Base-by-base conservation (phyloP, 345 rosid genomes). In the Ceriops tagal region DNA sequence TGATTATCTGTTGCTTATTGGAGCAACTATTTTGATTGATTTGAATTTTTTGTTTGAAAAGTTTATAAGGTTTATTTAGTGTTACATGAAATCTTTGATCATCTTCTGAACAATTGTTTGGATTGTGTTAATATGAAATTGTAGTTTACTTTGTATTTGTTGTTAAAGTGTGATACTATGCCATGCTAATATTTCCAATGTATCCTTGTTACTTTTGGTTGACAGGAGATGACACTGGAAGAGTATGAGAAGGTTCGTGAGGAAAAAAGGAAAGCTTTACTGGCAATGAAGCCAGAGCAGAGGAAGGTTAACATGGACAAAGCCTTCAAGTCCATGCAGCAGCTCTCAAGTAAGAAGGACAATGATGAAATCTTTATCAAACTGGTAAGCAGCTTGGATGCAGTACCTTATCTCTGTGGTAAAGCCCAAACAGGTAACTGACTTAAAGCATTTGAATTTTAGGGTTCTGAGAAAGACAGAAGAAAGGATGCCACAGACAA, bases 391-490 rank as follows among this genome's bases (percentile, higher is more conserved):
- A 61, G 18, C 31, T 6, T 20, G 49, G 27, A 47, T 58, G 8
- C 67, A 37, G 24, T 28, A 10, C 39, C 27, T 6, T 58, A 16
- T 61, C 60, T 34, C 18, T 11, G 18, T 66, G 7, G 60, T 26
- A 56, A 49, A 31, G 18, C 26, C 46, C 20, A 34, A 53, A 22
- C 20, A 58, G 13, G n/a, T 61, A 3, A 21, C 47, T 69, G 46
- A 60, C 62, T 43, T 67, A 61, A 28, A 58, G 51, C 26, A 26
- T 71, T 20, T 77, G 58, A 26, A 71, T 75, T 16, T 30, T 53
- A 96, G 99, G 96, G 98, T 58, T 87, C 92, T 68, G 99, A 89
- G n/a, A 96, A 90, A 86, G 99, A 96, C 83, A 96, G 83, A 72
- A 83, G 89, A 75, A 92, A 81, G 77, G 99, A 96, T 59, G 92